Base-by-base conservation (phyloP, 805 yeast species). In the Kuraishia piskuri region DNA sequence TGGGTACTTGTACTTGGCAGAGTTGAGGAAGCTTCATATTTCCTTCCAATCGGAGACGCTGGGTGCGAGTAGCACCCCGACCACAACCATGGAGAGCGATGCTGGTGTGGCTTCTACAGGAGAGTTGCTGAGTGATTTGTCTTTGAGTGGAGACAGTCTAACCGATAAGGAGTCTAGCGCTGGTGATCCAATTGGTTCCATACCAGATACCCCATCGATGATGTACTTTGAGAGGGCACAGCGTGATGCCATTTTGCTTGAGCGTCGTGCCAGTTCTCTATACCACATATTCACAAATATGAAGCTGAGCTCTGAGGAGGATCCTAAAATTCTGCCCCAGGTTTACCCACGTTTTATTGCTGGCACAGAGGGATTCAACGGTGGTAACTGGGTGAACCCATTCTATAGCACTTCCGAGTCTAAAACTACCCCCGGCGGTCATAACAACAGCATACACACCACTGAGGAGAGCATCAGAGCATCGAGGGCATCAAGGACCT, bases 331-430 rank as follows among this genome's bases (percentile, higher is more conserved):
- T 17, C 56, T 84, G 37, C 94, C 92, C 0, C 86, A 85, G 62
- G 69, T 83, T 1, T 80, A 83, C 57, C 90, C 94, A 8, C 73
- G 94, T 55, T 84, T 86, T 60, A 67, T 87, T 20, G 73, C 77
- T 46, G 82, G 82, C 25, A 80, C 78, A 53, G 40, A 31, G 3
- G 40, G 40, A 31, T 86, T 83, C 63, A 83, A 83, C 59, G 92
- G 90, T 19, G 92, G 91, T n/a, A 83, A 84, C 56, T 86, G 90
- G 85, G 77, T 80, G 50, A 86, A 85, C 60, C 88, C 88, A 23
- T 84, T 84, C 58, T 78, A 80, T 58, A 60, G 53, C 17, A 12
- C 17, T 12, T 31, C 17, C 4, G 40, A 31, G 4, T 12, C 40
- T 4, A 31, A 14, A 10, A 4, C 8, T 7, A 31, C 40, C 14